These are phyloP conservation scores for Calocybe indica DNA, from an alignment of 768 basidiomycete genomes.

Conservation along the genomic window DNA sequence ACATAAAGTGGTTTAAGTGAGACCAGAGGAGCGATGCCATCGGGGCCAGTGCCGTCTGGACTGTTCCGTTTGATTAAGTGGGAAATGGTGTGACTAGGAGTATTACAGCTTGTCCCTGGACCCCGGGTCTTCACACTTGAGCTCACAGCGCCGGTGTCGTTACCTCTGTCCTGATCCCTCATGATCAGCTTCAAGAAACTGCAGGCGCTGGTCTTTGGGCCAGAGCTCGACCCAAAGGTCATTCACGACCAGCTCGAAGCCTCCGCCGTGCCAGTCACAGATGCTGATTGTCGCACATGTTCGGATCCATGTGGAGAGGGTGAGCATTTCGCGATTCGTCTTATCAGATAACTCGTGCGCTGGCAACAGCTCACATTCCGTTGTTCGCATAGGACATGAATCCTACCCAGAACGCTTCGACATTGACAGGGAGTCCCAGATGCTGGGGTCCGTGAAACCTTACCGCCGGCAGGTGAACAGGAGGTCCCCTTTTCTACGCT, in stretches of 20 bases:
- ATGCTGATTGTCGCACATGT: slow-evolving; percentile 68
- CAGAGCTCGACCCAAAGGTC: slow-evolving; percentile 28
- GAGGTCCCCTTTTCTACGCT: not conserved
- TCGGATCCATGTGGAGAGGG: slow-evolving; percentile 75
- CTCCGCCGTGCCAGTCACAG: slow-evolving; percentile 57
- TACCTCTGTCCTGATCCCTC: slow-evolving; percentile 6
- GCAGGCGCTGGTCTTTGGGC: slow-evolving; percentile 35
- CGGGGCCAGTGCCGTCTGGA: too few species aligned
- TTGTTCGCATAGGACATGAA: slow-evolving; percentile 50
- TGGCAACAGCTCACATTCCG: slow-evolving; percentile 5
- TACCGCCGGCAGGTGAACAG: slow-evolving; percentile 69
- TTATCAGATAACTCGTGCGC: slow-evolving; percentile 21
- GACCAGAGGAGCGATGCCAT: too few species aligned
- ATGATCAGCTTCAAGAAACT: slow-evolving; percentile 37
- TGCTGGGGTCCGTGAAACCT: slow-evolving; percentile 84
- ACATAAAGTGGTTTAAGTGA: too few species aligned
- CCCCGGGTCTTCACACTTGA: too few species aligned
- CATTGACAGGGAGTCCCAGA: slow-evolving; percentile 71
- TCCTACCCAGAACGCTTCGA: slow-evolving; percentile 70
- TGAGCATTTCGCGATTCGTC: slow-evolving; percentile 13
- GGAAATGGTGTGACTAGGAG: too few species aligned
- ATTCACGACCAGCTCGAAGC: slow-evolving; percentile 47
- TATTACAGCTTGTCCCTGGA: too few species aligned
- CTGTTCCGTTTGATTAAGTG: too few species aligned
- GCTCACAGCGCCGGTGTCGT: not conserved